Conservation (phyloP, 2,329 filamentous ascomycete genomes). For the Hirsutella thompsonii region DNA sequence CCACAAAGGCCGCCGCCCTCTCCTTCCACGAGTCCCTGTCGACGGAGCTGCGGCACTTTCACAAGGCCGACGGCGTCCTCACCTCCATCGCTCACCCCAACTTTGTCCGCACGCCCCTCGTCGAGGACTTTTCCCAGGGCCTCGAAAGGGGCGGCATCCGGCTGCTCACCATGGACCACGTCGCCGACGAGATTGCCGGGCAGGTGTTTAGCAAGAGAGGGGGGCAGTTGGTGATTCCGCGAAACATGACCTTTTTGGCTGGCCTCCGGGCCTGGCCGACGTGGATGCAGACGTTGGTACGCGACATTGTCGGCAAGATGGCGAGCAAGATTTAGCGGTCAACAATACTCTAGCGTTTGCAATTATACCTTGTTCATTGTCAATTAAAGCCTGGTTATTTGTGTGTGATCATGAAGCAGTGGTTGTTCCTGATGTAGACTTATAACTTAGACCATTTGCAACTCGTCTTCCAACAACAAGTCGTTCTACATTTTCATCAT, state of each 20-base stretch:
- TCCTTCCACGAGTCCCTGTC: constrained; percentile 53
- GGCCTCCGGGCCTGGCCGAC: constrained; percentile 27
- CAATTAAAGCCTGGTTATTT: too few relatives aligned
- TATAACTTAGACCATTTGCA: too few relatives aligned
- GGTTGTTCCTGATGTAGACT: too few relatives aligned
- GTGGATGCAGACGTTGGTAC: constrained; percentile 20
- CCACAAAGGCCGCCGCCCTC: constrained; percentile 51
- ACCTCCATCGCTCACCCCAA: constrained; percentile 51
- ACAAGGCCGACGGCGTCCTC: constrained; percentile 42
- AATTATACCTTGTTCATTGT: too few relatives aligned
- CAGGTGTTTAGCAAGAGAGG: constrained; percentile 30
- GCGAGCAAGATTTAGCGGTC: constrained; percentile 1
- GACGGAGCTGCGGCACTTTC: constrained; percentile 41
- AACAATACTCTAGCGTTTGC: neutral
- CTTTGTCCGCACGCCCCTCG: constrained; percentile 35
- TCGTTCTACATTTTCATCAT: too few relatives aligned
- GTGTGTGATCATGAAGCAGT: too few relatives aligned
- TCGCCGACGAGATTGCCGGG: constrained; percentile 28
- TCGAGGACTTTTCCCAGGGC: constrained; percentile 16
- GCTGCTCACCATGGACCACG: constrained; percentile 18
- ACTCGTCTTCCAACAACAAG: too few relatives aligned
- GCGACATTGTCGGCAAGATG: constrained; percentile 13
- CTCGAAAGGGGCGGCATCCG: constrained; percentile 15
- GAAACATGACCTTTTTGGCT: constrained; percentile 9
- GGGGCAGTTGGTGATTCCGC: constrained; percentile 32